These are phyloP conservation scores for Diplodia sapinea DNA, from an alignment of 2,329 filamentous ascomycete genomes.

Conservation along the genomic window DNA sequence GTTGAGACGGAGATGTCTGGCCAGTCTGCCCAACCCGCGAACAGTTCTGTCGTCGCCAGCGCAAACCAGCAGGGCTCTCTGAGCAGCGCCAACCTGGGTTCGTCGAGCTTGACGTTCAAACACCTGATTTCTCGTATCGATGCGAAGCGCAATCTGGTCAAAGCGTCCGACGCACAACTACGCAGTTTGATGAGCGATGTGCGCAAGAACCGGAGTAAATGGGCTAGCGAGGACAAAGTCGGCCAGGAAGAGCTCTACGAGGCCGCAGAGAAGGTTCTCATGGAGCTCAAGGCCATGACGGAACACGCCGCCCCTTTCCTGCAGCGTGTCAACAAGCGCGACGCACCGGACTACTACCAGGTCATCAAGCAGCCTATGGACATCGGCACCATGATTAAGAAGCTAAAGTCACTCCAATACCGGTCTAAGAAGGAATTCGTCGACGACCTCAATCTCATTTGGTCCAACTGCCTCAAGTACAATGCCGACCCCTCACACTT, in stretches of 20 bases:
- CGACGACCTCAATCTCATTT: slow-evolving; percentile 89
- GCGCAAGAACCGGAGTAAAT: slow-evolving; percentile 96
- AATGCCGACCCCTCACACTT: slow-evolving; percentile 89
- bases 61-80: slow-evolving; percentile 81
- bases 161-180: slow-evolving; percentile 90
- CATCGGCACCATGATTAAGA: slow-evolving; percentile 97
- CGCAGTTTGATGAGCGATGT: slow-evolving; percentile 95
- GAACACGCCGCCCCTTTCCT: slow-evolving; percentile 97
- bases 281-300: slow-evolving; percentile 94
- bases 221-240: slow-evolving; percentile 96
- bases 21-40: slow-evolving; percentile 59
- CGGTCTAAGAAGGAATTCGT: slow-evolving; percentile 88
- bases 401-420: slow-evolving; percentile 72
- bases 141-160: slow-evolving; percentile 85
- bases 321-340: slow-evolving; percentile 92
- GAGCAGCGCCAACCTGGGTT: slow-evolving; percentile 91
- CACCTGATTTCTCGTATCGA: slow-evolving; percentile 97
- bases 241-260: slow-evolving; percentile 98
- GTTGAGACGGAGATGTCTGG: slow-evolving; percentile 93
- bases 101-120: slow-evolving; percentile 93
- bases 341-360: slow-evolving; percentile 93
- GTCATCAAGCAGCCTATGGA: slow-evolving; percentile 98
- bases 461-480: slow-evolving; percentile 95
- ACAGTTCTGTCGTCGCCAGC: slow-evolving; percentile 56
- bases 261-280: slow-evolving; percentile 93